Percentiles rank a stretch among this genome's conserved stretches.
Conservation (phyloP, 805 yeast genomes). For the Candida railenensis region DNA sequence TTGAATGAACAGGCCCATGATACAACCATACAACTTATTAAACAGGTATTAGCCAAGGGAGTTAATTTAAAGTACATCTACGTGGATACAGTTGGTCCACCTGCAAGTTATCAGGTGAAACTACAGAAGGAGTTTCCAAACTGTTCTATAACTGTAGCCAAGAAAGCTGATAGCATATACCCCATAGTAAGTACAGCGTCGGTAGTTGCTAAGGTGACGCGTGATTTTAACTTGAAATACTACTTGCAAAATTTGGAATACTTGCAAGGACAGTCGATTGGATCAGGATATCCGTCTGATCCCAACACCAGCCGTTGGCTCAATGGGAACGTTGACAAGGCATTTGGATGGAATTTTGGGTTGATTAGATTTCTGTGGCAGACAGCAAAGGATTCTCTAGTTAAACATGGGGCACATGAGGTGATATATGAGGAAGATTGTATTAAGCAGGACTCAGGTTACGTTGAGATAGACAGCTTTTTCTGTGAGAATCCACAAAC, state of each 20-base stretch:
- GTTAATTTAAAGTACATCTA: conserved; percentile 69
- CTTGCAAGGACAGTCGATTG: conserved; percentile 46
- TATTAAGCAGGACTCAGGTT: conserved; percentile 25
- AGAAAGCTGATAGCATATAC: conserved; percentile 90
- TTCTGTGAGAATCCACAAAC: background rate
- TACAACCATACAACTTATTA: conserved; percentile 79
- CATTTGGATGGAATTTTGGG: conserved; percentile 83
- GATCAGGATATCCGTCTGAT: conserved; percentile 95
- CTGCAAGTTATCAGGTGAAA: conserved; percentile 76
- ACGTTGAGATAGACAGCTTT: conserved; percentile 4
- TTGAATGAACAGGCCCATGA: conserved; percentile 96
- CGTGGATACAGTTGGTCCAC: conserved; percentile 98
- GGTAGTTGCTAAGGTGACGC: conserved; percentile 92
- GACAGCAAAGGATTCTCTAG: conserved; percentile 75
- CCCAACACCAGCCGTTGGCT: conserved; percentile 85
- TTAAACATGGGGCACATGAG: conserved; percentile 47
- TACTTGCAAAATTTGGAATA: conserved; percentile 28
- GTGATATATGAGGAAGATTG: conserved; percentile 64
- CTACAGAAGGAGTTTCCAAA: conserved; percentile 67
- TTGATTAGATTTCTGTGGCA: conserved; percentile 91
- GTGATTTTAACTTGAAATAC: conserved; percentile 62
- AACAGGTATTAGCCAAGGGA: conserved; percentile 58
- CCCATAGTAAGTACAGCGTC: conserved; percentile 95
- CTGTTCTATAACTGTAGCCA: conserved; percentile 75
- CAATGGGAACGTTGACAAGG: conserved; percentile 54